Conservation (phyloP, 306 rosid species). For the Chamaecrista fasciculata region DNA sequence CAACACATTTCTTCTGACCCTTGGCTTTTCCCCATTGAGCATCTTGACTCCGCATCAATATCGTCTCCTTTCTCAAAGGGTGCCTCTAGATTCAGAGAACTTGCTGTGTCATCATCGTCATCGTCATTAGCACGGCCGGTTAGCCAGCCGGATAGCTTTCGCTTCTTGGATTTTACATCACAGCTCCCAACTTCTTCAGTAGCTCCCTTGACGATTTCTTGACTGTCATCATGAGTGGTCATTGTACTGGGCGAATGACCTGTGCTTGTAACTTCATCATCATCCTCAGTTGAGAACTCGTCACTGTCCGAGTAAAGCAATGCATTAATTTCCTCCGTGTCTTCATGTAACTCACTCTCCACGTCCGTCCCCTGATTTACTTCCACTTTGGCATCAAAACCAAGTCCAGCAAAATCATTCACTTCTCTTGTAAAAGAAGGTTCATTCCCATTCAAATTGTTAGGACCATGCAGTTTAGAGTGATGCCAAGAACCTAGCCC, state of each 20-base stretch:
- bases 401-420: conserved; percentile 39
- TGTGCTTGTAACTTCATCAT: conserved; percentile 96
- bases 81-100: conserved; percentile 47
- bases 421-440: conserved; percentile 30
- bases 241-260: conserved; percentile 87
- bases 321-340: conserved; percentile 89
- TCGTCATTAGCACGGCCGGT: no score
- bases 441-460: conserved; percentile 35
- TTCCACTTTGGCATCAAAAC: conserved; percentile 41
- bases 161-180: conserved; percentile 51
- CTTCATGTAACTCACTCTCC: conserved; percentile 88
- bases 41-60: conserved; percentile 58
- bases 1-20: conserved; percentile 43
- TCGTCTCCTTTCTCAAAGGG: conserved; percentile 39
- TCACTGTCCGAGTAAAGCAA: conserved; percentile 84
- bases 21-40: conserved; percentile 43
- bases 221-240: conserved; percentile 52
- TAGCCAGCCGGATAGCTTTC: conserved; percentile 51
- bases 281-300: conserved; percentile 56
- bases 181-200: conserved; percentile 67
- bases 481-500: conserved; percentile 53
- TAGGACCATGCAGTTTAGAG: conserved; percentile 29
- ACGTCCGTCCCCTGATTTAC: conserved; percentile 43
- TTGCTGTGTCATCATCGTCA: conserved; percentile 46
- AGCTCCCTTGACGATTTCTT: conserved; percentile 18